Evolutionary conservation across 2,329 filamentous ascomycete species (phyloP).

Genomic region (Torrubiellomyces zombiae): DNA sequence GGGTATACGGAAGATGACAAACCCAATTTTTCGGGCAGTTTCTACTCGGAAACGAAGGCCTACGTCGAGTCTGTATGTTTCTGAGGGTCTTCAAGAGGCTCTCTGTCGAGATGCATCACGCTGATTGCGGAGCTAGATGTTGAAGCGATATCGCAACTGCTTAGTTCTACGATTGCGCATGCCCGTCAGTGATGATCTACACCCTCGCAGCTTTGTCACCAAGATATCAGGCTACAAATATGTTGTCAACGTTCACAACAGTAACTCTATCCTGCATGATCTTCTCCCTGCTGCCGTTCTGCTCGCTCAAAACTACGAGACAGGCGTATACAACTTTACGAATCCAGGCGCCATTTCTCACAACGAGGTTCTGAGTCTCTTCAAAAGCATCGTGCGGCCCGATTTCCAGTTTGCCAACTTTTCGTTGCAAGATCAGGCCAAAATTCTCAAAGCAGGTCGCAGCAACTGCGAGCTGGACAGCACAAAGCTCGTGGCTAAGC

Average conservation of each 20-base stretch:
- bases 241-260: conserved; percentile 55
- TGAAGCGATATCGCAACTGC: conserved; percentile 43
- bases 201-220: conserved; percentile 51
- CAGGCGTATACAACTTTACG: conserved; percentile 53
- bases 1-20: conserved; percentile 45
- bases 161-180: conserved; percentile 51
- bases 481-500: conserved; percentile 41
- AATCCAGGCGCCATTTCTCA: conserved; percentile 57
- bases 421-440: conserved; percentile 45
- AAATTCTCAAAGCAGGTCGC: conserved; percentile 49
- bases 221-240: conserved; percentile 49
- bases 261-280: conserved; percentile 48
- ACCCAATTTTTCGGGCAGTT: conserved; percentile 49
- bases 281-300: conserved; percentile 44
- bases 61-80: conserved; percentile 35
- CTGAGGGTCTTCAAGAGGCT: background rate
- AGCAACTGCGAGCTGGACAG: conserved; percentile 51
- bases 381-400: conserved; percentile 46
- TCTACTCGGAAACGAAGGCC: conserved; percentile 51
- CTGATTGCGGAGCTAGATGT: conserved; percentile 25
- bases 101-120: background rate
- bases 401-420: conserved; percentile 49
- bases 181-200: conserved; percentile 52
- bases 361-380: conserved; percentile 48
- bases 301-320: conserved; percentile 42